Percentiles rank a stretch among this genome's conserved stretches.
Conservation (phyloP, 257 asterid species). For the Prunella vulgaris region DNA sequence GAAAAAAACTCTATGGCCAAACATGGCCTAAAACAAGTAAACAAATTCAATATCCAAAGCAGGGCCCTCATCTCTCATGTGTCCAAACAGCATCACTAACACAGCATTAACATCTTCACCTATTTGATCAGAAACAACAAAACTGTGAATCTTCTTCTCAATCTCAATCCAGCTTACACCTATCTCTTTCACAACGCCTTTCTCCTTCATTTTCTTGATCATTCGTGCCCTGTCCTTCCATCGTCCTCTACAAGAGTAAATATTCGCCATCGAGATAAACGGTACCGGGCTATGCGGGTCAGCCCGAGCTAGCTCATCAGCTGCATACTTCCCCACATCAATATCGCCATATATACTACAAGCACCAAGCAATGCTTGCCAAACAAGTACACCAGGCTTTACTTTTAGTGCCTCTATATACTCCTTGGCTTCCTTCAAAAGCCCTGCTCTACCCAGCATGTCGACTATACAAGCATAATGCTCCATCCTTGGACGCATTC, state of each 20-base stretch:
- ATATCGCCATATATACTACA: slow-evolving; percentile 52
- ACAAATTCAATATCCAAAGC: slow-evolving; percentile 18
- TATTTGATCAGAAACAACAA: slow-evolving; percentile 66
- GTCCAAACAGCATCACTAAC: slow-evolving; percentile 40
- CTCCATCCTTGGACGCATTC: slow-evolving; percentile 68
- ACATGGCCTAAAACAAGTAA: neutral
- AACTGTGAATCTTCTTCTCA: slow-evolving; percentile 50
- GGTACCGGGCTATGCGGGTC: slow-evolving; percentile 59
- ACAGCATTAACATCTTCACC: slow-evolving; percentile 31
- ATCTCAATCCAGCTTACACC: slow-evolving; percentile 85
- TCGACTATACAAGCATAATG: slow-evolving; percentile 80
- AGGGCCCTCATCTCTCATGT: slow-evolving; percentile 57
- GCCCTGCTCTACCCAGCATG: slow-evolving; percentile 87
- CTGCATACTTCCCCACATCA: slow-evolving; percentile 67
- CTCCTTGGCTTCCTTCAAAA: slow-evolving; percentile 56
- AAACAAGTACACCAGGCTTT: slow-evolving; percentile 53
- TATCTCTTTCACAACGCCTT: slow-evolving; percentile 51
- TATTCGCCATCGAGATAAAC: slow-evolving; percentile 65
- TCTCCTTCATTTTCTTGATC: slow-evolving; percentile 68
- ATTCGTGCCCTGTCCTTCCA: slow-evolving; percentile 77
- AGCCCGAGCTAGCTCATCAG: slow-evolving; percentile 45
- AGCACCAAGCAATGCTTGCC: slow-evolving; percentile 90
- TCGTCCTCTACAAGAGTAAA: slow-evolving; percentile 56
- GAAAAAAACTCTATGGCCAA: neutral
- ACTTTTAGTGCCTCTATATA: slow-evolving; percentile 53